Conservation (phyloP, 169 alveolate genomes). For the Eimeria acervulina region DNA sequence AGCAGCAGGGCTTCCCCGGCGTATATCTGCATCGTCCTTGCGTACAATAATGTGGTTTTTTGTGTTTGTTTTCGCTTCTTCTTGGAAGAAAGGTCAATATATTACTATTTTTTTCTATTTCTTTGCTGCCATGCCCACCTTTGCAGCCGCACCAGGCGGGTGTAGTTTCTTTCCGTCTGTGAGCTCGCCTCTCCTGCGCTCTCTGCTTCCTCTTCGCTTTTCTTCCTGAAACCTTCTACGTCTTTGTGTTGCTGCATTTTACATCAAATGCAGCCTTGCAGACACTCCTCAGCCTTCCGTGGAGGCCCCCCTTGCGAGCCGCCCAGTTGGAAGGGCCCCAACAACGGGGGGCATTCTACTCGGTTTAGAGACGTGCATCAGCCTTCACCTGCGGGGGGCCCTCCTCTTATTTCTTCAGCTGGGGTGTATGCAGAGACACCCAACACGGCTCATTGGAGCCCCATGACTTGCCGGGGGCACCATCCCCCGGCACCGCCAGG, state of each 20-base stretch:
- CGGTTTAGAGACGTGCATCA: constrained; percentile 1
- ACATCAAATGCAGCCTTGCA: neutral
- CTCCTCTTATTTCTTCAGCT: neutral
- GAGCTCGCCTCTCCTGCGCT: neutral
- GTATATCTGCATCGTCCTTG: neutral
- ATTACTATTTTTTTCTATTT: neutral
- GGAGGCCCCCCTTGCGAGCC: constrained; percentile 12
- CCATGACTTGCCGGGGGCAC: constrained; percentile 5
- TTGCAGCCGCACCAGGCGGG: neutral
- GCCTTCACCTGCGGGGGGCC: neutral
- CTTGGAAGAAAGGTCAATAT: neutral
- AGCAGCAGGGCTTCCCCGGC: neutral
- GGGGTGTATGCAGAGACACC: neutral
- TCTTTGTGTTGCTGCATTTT: neutral
- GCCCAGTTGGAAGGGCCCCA: constrained; percentile 71
- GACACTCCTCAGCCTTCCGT: neutral
- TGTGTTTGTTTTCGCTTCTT: neutral
- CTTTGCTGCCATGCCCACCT: neutral
- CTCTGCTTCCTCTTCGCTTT: neutral
- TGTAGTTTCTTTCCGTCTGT: neutral
- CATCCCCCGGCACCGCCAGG: constrained; percentile 37
- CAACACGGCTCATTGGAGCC: constrained; percentile 10
- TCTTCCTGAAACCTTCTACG: neutral
- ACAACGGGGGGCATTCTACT: neutral
- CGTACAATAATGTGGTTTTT: neutral